Evolutionary conservation across 176 grass and related monocot species (phyloP).

Genomic region (Puccinellia tenuiflora): DNA sequence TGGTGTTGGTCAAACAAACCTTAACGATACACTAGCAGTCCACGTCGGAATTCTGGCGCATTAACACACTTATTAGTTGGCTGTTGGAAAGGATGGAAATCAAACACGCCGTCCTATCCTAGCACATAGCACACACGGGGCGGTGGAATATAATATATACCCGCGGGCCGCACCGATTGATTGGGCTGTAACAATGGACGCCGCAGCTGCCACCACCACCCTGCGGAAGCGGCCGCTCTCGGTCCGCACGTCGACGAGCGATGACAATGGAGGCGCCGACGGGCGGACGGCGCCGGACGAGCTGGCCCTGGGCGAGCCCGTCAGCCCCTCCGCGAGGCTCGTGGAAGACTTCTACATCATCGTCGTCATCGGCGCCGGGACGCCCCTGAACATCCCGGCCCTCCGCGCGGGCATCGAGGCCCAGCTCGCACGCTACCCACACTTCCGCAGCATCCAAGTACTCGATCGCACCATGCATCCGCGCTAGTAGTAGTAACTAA

Average conservation of each 20-base stretch:
- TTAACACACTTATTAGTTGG: background rate
- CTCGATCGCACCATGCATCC: background rate
- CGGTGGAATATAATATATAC: background rate
- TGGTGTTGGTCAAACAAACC: background rate
- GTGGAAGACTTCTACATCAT: slow-evolving; percentile 73
- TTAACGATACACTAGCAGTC: background rate
- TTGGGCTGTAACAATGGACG: background rate
- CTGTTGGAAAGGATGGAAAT: background rate
- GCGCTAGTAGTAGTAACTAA: background rate
- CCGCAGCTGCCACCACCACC: background rate
- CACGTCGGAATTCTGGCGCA: background rate
- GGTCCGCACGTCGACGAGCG: slow-evolving; percentile 3
- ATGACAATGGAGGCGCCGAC: too few relatives aligned
- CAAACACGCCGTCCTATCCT: background rate
- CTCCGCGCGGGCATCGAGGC: slow-evolving; percentile 52
- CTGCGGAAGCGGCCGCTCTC: slow-evolving; percentile 29
- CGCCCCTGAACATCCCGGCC: slow-evolving; percentile 34
- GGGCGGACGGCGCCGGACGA: background rate
- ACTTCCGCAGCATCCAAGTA: slow-evolving; percentile 83
- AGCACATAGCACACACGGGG: background rate
- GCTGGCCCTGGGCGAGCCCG: slow-evolving; percentile 30
- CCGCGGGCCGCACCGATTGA: background rate
- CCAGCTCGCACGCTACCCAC: slow-evolving; percentile 63
- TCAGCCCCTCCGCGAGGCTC: slow-evolving; percentile 62
- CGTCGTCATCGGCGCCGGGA: slow-evolving; percentile 42